A percentile compares a stretch with the other conserved stretches of the same genome.
Conservation (phyloP, 139 green algal species). For the Chlamydomonas sp. region DNA sequence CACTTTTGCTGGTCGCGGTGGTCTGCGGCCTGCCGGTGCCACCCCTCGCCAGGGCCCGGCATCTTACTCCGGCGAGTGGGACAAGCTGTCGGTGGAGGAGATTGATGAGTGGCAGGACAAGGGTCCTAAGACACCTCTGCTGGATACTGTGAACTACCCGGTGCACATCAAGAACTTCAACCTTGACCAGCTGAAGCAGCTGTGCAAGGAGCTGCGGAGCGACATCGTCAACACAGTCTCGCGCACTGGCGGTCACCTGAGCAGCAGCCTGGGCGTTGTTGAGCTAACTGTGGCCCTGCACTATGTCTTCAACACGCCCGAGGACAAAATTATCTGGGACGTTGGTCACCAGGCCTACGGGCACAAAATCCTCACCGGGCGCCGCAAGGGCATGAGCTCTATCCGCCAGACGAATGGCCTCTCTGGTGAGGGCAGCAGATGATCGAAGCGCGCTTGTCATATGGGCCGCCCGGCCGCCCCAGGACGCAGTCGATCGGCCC, state of each 20-base stretch:
- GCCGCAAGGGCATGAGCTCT: conserved; percentile 88
- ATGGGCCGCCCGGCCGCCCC: not conserved
- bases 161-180: conserved; percentile 99
- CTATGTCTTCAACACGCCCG: conserved; percentile 97
- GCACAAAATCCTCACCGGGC: conserved; percentile 98
- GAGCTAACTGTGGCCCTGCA: conserved; percentile 98
- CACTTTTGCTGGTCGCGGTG: not conserved
- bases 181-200: conserved; percentile 84
- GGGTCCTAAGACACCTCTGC: conserved; percentile 89
- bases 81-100: conserved; percentile 81
- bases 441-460: not conserved
- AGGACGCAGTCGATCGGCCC: not conserved
- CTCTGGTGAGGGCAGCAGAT: conserved; percentile 66
- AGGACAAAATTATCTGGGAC: conserved; percentile 98
- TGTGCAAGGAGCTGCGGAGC: conserved; percentile 94
- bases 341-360: conserved; percentile 96
- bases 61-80: conserved; percentile 54
- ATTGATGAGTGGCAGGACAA: conserved; percentile 76
- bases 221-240: conserved; percentile 95
- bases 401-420: conserved; percentile 94
- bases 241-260: conserved; percentile 95
- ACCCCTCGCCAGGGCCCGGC: not conserved
- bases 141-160: conserved; percentile 98
- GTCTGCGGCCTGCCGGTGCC: not conserved
- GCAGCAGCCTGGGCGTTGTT: conserved; percentile 93